Evolutionary conservation across 2,329 filamentous ascomycete species (phyloP).

Genomic region (Cercospora zeina): DNA sequence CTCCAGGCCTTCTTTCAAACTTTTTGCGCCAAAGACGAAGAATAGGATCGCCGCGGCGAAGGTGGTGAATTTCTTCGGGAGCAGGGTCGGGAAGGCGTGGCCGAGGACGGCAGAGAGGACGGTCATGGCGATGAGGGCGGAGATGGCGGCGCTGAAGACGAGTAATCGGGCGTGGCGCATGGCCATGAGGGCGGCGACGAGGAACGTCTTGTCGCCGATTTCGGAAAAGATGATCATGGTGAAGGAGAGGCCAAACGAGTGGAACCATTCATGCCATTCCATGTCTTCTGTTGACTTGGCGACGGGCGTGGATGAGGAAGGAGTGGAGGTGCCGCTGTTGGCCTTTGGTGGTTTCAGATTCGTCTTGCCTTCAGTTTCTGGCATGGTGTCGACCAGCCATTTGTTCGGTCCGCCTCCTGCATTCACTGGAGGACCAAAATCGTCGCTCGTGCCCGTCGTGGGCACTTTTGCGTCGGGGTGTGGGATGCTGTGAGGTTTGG

Average conservation of each 20-base stretch:
- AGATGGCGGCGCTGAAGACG: constrained; percentile 93
- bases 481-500: constrained; percentile 72
- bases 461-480: constrained; percentile 60
- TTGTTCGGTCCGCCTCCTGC: constrained; percentile 24
- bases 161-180: constrained; percentile 95
- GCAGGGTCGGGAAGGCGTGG: constrained; percentile 84
- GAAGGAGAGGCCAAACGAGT: constrained; percentile 88
- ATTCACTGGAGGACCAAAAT: constrained; percentile 32
- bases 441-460: constrained; percentile 25
- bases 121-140: constrained; percentile 87
- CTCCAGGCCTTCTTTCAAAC: constrained; percentile 80
- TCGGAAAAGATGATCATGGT: constrained; percentile 98
- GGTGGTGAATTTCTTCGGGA: constrained; percentile 88
- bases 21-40: constrained; percentile 80
- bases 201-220: constrained; percentile 96
- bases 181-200: constrained; percentile 95
- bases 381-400: constrained; percentile 43
- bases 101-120: constrained; percentile 88
- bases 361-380: constrained; percentile 42
- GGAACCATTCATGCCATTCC: constrained; percentile 51
- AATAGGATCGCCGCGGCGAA: constrained; percentile 83
- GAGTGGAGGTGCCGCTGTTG: constrained; percentile 28
- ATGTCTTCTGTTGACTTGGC: constrained; percentile 18
- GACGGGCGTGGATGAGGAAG: constrained; percentile 13
- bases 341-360: constrained; percentile 38